Percentiles rank a stretch among this genome's conserved stretches.
phyloP scores from a whole-genome alignment of 2,329 filamentous ascomycete species.

The Basipetospora chlamydospora region DNA sequence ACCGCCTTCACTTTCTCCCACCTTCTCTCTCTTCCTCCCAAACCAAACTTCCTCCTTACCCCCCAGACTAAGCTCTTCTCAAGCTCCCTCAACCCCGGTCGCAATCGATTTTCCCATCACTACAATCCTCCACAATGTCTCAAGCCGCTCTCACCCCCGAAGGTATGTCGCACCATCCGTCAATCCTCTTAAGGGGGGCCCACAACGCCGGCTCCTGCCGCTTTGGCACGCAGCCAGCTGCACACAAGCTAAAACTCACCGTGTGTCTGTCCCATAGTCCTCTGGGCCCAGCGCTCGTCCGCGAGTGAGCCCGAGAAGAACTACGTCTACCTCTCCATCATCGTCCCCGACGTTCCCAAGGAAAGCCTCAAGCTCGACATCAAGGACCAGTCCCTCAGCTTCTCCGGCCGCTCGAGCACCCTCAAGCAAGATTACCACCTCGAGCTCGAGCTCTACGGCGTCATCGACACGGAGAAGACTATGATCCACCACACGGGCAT shows the following conservation, averaged over 20 bases:
- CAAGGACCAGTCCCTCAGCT: constrained; percentile 60
- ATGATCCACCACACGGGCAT: constrained; percentile 81
- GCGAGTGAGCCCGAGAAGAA: constrained; percentile 70
- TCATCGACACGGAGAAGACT: constrained; percentile 75
- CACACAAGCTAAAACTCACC: no score
- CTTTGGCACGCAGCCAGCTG: no score
- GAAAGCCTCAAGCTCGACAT: constrained; percentile 70
- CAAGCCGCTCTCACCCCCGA: constrained; percentile 20
- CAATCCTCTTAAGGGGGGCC: no score
- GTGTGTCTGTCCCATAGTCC: constrained; percentile 50
- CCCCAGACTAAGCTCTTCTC: constrained; percentile 7
- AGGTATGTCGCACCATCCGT: constrained; percentile 17
- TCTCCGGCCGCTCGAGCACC: constrained; percentile 67
- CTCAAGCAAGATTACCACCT: constrained; percentile 82
- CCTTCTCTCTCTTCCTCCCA: constrained; percentile 3
- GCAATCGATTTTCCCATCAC: no score
- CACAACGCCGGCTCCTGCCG: no score
- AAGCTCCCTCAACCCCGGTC: constrained; percentile 10
- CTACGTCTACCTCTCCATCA: constrained; percentile 86
- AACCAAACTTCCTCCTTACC: no score
- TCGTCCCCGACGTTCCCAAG: constrained; percentile 68
- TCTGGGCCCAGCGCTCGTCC: constrained; percentile 96
- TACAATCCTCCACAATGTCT: constrained; percentile 12
- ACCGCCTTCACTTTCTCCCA: not conserved
- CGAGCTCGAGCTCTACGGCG: constrained; percentile 73